Conservation (phyloP, 371 early-diverging fungal genomes). For the Mucor indicus region DNA sequence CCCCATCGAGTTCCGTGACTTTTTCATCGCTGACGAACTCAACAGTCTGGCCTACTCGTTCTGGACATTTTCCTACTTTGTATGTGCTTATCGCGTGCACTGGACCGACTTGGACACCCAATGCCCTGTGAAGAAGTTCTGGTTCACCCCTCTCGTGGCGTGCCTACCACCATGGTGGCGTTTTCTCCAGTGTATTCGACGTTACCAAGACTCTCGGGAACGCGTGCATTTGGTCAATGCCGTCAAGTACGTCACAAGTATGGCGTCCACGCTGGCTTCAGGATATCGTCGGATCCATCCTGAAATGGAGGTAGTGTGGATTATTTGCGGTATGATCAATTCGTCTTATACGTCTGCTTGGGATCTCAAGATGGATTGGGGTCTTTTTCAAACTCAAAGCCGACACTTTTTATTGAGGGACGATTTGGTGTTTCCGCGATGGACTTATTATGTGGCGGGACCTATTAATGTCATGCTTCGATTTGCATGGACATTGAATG, state of each 20-base stretch:
- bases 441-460: slow-evolving; percentile 73
- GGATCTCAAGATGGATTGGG: slow-evolving; percentile 94
- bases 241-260: slow-evolving; percentile 40
- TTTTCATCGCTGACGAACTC: slow-evolving; percentile 84
- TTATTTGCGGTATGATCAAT: slow-evolving; percentile 56
- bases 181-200: slow-evolving; percentile 68
- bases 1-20: slow-evolving; percentile 79
- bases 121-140: slow-evolving; percentile 61
- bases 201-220: slow-evolving; percentile 57
- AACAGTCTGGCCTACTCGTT: slow-evolving; percentile 76
- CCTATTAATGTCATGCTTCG: slow-evolving; percentile 69
- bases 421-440: slow-evolving; percentile 58
- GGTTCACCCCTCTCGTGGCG: slow-evolving; percentile 60
- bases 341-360: slow-evolving; percentile 71
- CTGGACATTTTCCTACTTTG: slow-evolving; percentile 62
- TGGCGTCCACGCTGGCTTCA: slow-evolving; percentile 31
- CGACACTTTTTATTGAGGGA: slow-evolving; percentile 62
- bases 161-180: slow-evolving; percentile 68
- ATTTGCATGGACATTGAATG: slow-evolving; percentile 67
- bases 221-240: slow-evolving; percentile 70
- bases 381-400: slow-evolving; percentile 60
- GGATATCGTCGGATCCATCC: slow-evolving; percentile 34
- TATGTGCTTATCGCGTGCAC: slow-evolving; percentile 60
- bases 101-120: slow-evolving; percentile 47
- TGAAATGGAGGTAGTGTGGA: slow-evolving; percentile 50